These are phyloP conservation scores for Paracoccidioides lutzii DNA, from an alignment of 2,329 filamentous ascomycete species.

Conservation along the genomic window DNA sequence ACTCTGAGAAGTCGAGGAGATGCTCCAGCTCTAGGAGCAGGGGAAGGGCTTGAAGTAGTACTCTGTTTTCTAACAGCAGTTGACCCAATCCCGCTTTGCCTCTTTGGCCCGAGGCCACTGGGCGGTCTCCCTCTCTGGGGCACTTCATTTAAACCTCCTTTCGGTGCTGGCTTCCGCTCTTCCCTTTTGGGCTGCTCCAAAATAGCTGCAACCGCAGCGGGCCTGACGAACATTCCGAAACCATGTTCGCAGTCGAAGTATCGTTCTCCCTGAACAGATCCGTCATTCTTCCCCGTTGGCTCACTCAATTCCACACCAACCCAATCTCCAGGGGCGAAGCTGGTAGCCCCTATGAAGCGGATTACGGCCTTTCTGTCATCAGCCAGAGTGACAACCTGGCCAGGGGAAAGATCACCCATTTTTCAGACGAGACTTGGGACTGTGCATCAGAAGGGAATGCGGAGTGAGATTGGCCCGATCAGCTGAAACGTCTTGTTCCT, in stretches of 20 bases:
- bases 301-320: slow-evolving; percentile 79
- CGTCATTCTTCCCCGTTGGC: slow-evolving; percentile 81
- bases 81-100: slow-evolving; percentile 37
- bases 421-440: slow-evolving; percentile 5
- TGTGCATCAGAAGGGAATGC: neutral
- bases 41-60: slow-evolving; percentile 59
- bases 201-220: slow-evolving; percentile 50
- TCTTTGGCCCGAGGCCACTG: slow-evolving; percentile 26
- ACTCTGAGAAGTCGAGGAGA: slow-evolving; percentile 27
- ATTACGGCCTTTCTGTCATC: slow-evolving; percentile 67
- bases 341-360: slow-evolving; percentile 67
- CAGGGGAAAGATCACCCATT: slow-evolving; percentile 34
- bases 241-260: slow-evolving; percentile 68
- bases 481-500: neutral
- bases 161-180: slow-evolving; percentile 12
- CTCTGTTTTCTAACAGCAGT: slow-evolving; percentile 52
- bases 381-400: slow-evolving; percentile 65
- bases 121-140: slow-evolving; percentile 28
- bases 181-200: slow-evolving; percentile 23
- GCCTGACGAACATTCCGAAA: slow-evolving; percentile 77
- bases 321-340: slow-evolving; percentile 75
- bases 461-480: too few relatives aligned
- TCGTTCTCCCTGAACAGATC: slow-evolving; percentile 69
- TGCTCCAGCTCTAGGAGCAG: slow-evolving; percentile 42
- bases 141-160: slow-evolving; percentile 17